Evolutionary conservation across 768 basidiomycete species (phyloP), one percentile per base, ranked within the genome.

Genomic region (Pulveroboletus sp.): DNA sequence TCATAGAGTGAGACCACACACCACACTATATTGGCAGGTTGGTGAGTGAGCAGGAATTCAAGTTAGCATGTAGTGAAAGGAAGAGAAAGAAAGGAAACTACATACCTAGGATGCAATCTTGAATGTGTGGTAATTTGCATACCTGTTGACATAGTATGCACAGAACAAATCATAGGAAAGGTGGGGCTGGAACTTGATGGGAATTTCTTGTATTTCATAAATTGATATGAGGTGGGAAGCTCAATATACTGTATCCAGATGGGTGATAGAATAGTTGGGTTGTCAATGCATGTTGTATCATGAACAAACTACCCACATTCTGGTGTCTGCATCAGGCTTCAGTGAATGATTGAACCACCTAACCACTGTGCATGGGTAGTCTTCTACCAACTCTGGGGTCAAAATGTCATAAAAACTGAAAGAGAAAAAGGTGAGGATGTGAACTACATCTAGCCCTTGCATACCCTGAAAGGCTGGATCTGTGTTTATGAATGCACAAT

Each of bases 301-400:
- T 9, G 60, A 65, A 6, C 35, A 19, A 0, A 66, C 57, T 4
- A 62, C 35, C 68, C 68, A 71, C 60, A 69, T 60, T 0, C 68
- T 57, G 0, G 58, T 68, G 16, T 50, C 53, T n/a, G 43, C 24
- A 42, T 68, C 61, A 0, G 62, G 64, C 0, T 37, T 27, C 2
- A 63, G 50, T 10, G 24, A 39, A 14, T 5, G 56, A 34, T 6
- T 37, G 30, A 64, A 63, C 61, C 64, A 69, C 2, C 44, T 10
- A 0, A 64, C 45, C 2, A 60, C 29, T 0, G 64, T 60, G 49
- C 65, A 41, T 17, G 24, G 26, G 23, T 38, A 38, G 19, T 6
- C 13, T 20, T 22, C 37, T n/a, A n/a, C n/a, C n/a, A n/a, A n/a
- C n/a, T n/a, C n/a, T n/a, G n/a, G n/a, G n/a, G n/a, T n/a, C n/a